Percentiles rank a stretch among this genome's conserved stretches.
Evolutionary conservation across 352 stramenopile genomes (phyloP).

Genomic region (Peronospora farinosa): DNA sequence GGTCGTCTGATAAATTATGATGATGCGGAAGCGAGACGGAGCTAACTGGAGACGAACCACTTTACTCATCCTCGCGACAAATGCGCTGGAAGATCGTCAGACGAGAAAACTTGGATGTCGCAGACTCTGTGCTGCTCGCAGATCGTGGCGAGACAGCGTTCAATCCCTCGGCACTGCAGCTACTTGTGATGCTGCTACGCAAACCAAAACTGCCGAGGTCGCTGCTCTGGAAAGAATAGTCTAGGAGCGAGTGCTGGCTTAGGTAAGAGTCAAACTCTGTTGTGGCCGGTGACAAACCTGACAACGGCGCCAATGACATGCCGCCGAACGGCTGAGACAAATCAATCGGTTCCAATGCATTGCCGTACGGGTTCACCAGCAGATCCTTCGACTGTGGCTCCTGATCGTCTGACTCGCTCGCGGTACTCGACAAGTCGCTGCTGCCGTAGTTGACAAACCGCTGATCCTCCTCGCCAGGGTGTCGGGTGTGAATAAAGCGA

Average conservation of each 20-base stretch:
- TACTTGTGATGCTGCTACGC: slow-evolving; percentile 23
- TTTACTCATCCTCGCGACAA: slow-evolving; percentile 60
- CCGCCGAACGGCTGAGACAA: slow-evolving; percentile 60
- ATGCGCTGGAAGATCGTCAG: slow-evolving; percentile 82
- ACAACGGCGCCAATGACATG: slow-evolving; percentile 52
- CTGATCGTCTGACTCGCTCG: slow-evolving; percentile 64
- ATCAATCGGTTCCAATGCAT: slow-evolving; percentile 53
- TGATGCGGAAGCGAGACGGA: slow-evolving; percentile 17
- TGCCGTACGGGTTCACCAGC: slow-evolving; percentile 61
- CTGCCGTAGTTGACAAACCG: slow-evolving; percentile 29
- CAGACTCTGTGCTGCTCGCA: slow-evolving; percentile 27
- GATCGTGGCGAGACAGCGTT: slow-evolving; percentile 35
- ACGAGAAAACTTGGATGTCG: slow-evolving; percentile 53
- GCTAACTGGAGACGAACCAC: slow-evolving; percentile 13
- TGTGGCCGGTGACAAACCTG: slow-evolving; percentile 19
- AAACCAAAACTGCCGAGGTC: slow-evolving; percentile 25
- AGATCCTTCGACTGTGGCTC: slow-evolving; percentile 46
- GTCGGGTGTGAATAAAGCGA: slow-evolving; percentile 75
- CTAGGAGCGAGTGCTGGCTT: slow-evolving; percentile 48
- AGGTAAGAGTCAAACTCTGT: slow-evolving; percentile 35
- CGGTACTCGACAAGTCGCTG: slow-evolving; percentile 47
- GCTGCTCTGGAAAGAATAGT: slow-evolving; percentile 38
- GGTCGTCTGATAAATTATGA: slow-evolving; percentile 51
- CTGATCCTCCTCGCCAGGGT: slow-evolving; percentile 33
- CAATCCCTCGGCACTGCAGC: slow-evolving; percentile 28